Evolutionary conservation across 257 asterid species (phyloP), one percentile per base, ranked within the genome.

Genomic region (Jasminum sambac): DNA sequence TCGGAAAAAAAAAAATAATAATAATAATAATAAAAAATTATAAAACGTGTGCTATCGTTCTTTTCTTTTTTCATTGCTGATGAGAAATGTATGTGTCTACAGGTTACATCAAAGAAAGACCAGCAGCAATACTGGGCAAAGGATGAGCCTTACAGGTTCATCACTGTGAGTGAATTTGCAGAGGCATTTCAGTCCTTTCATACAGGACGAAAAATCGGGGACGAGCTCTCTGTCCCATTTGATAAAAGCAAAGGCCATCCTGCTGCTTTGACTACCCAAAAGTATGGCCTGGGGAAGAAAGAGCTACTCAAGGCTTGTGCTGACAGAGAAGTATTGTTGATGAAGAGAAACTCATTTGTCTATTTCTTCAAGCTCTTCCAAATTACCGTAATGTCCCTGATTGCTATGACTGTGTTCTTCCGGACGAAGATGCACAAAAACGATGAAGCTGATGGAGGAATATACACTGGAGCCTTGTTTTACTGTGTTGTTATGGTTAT

Each of bases 61-160:
- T 55, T 21, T 30, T 8, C 62, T 16, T 1, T 30, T 30, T 36
- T 24, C 24, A 39, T 42, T n/a, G 72, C 75, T 75, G 40, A 80
- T 24, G 36, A 55, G 50, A 42, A 6, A 40, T 25, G 14, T 61
- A 38, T 8, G n/a, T n/a, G 46, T 55, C 13, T 72, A 66, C 76
- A 88, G 95, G 90, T 89, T 52, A 89, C 96, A 0, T 89, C 96
- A 11, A 85, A 79, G 85, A 89, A 89, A 75, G 96, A 89, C 48
- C 96, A 89, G 46, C 65, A 74, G 55, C 96, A 89, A 64, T 89
- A 89, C 71, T 89, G 93, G 96, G 77, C 78, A 10, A 76, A 58
- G 55, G 84, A 83, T 50, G 85, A 83, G 76, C 86, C 96, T 11
- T 87, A 87, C 83, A 73, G 75, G 3, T 87, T 81, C 64, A 5